Evolutionary conservation across 2,329 filamentous ascomycete genomes (phyloP).

Genomic region (Nannizziopsis arthrosporioides): DNA sequence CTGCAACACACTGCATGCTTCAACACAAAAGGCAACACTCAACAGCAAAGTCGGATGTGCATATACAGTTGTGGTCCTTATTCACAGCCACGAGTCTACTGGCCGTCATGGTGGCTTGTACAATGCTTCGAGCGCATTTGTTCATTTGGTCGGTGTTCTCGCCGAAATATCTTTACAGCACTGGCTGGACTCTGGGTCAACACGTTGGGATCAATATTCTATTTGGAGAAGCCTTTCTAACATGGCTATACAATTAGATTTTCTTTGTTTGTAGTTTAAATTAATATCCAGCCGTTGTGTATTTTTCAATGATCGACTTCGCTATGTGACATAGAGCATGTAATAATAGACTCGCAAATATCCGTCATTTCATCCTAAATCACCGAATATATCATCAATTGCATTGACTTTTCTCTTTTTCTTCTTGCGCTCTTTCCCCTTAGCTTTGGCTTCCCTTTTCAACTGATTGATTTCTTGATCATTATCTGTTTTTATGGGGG

Average conservation of each 20-base stretch:
- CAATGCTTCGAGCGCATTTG: constrained; percentile 68
- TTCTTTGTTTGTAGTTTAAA: background rate
- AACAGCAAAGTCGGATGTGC: constrained; percentile 7
- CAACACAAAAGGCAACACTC: constrained; percentile 11
- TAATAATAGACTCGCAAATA: too few species aligned
- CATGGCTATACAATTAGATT: constrained; percentile 21
- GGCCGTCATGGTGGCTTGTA: constrained; percentile 82
- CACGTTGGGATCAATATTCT: constrained; percentile 63
- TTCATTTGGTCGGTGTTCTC: constrained; percentile 99
- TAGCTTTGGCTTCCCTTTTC: too few species aligned
- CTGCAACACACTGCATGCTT: constrained; percentile 40
- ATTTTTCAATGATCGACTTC: background rate
- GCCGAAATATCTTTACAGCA: constrained; percentile 85
- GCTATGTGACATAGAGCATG: background rate
- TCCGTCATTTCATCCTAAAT: constrained; percentile 6
- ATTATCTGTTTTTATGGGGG: background rate
- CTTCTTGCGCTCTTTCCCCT: constrained; percentile 39
- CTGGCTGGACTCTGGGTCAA: constrained; percentile 76
- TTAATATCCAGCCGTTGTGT: background rate
- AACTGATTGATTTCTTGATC: too few species aligned
- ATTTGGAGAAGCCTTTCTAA: constrained; percentile 48
- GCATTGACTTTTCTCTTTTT: constrained; percentile 50
- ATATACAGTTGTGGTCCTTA: constrained; percentile 51
- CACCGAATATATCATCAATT: constrained; percentile 58
- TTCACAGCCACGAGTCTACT: constrained; percentile 55